These are phyloP conservation scores for Aspergillus baeticus DNA, from an alignment of 495 filamentous ascomycete genomes.

Conservation along the genomic window DNA sequence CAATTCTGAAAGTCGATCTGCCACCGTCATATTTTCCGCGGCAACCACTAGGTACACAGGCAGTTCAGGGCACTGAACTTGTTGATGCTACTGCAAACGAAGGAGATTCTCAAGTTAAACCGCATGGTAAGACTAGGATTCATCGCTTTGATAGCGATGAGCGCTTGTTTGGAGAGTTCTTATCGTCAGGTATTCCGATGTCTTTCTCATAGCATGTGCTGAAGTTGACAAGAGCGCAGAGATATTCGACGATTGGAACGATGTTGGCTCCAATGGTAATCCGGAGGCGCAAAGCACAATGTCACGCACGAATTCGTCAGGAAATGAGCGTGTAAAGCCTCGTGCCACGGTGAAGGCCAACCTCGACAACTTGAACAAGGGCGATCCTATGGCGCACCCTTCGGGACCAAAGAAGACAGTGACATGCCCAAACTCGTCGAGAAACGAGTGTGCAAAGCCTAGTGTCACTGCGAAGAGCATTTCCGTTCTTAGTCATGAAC, in stretches of 20 bases:
- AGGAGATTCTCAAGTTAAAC: slow-evolving; percentile 9
- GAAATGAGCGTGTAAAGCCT: slow-evolving; percentile 14
- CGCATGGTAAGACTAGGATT: slow-evolving; percentile 4
- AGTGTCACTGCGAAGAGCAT: too few species aligned
- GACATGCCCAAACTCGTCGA: too few species aligned
- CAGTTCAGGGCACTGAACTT: slow-evolving; percentile 8
- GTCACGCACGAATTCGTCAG: not conserved
- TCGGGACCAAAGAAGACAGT: too few species aligned
- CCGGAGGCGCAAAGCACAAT: not conserved
- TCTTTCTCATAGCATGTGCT: not conserved
- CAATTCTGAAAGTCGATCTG: slow-evolving; percentile 61
- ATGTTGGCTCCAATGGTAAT: not conserved
- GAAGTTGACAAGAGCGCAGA: not conserved
- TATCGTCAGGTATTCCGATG: slow-evolving; percentile 33
- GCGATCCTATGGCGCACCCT: too few species aligned
- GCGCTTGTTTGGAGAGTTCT: slow-evolving; percentile 55
- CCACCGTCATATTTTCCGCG: slow-evolving; percentile 53
- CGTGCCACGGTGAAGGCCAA: slow-evolving; percentile 14
- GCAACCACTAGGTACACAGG: not conserved
- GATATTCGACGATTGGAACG: slow-evolving; percentile 8
- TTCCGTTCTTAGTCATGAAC: slow-evolving; percentile 38
- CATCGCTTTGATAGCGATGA: slow-evolving; percentile 58
- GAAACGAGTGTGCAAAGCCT: too few species aligned
- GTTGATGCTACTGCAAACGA: not conserved
- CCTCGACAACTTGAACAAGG: too few species aligned